These are phyloP conservation scores for Hyaloscypha bicolor DNA, from an alignment of 495 filamentous ascomycete genomes.

Conservation along the genomic window DNA sequence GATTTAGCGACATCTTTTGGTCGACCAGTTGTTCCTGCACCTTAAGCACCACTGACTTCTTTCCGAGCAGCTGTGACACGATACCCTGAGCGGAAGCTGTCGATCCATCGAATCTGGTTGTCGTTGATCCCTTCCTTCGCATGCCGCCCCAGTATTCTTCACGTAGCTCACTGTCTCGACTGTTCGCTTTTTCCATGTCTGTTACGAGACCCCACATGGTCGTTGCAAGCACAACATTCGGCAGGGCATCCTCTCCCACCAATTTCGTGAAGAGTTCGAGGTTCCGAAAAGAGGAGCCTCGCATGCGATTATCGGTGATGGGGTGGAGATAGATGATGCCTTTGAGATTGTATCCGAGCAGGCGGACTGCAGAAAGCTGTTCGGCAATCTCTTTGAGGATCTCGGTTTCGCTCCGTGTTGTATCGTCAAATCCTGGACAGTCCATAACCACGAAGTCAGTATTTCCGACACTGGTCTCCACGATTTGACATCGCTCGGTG, in stretches of 20 bases:
- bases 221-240: constrained; percentile 40
- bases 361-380: constrained; percentile 35
- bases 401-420: constrained; percentile 38
- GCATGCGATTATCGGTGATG: constrained; percentile 42
- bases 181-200: constrained; percentile 8
- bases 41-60: constrained; percentile 29
- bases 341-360: constrained; percentile 25
- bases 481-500: constrained; percentile 16
- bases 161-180: constrained; percentile 36
- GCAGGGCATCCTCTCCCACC: constrained; percentile 36
- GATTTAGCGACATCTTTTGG: constrained; percentile 26
- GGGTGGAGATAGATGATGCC: constrained; percentile 46
- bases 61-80: constrained; percentile 31
- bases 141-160: constrained; percentile 37
- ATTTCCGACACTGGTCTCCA: constrained; percentile 28
- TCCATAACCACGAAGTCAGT: constrained; percentile 39
- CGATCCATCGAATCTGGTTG: constrained; percentile 33
- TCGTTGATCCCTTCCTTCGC: constrained; percentile 29
- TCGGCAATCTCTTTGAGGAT: constrained; percentile 43
- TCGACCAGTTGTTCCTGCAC: constrained; percentile 37
- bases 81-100: constrained; percentile 33
- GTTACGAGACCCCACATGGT: constrained; percentile 39
- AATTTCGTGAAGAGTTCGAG: constrained; percentile 41
- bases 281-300: constrained; percentile 31
- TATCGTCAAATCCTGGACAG: constrained; percentile 52